Evolutionary conservation across 441 rosid species (phyloP).

Genomic region (Brassica balearica): DNA sequence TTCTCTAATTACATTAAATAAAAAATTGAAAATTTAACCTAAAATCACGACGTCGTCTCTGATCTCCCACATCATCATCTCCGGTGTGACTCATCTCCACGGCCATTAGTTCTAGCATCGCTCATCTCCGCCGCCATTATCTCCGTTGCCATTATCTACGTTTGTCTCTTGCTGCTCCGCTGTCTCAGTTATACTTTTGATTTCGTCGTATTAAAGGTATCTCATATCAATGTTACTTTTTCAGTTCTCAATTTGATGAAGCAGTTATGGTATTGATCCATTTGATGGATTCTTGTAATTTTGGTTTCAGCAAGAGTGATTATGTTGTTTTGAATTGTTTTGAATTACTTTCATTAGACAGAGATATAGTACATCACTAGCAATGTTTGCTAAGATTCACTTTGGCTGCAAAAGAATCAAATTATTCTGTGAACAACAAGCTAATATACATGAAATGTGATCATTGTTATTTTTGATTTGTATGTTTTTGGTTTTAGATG

Average conservation of each 20-base stretch:
- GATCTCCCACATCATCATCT: not conserved
- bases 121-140: not conserved
- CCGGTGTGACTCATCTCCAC: not conserved
- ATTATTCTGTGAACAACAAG: no score
- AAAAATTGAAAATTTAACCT: not conserved
- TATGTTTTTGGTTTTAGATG: not conserved
- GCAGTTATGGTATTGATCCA: not conserved
- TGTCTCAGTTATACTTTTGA: not conserved
- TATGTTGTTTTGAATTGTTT: not conserved
- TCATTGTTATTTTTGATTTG: not conserved
- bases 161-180: not conserved
- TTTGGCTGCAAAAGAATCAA: no score
- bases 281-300: not conserved
- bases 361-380: not conserved
- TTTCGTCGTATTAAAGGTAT: not conserved
- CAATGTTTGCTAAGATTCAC: not conserved
- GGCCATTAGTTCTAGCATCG: no score
- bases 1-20: not conserved
- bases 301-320: not conserved
- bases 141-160: not conserved
- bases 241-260: not conserved
- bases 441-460: no score
- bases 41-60: not conserved
- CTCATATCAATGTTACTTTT: not conserved
- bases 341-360: not conserved